These are phyloP conservation scores for Leccinum olivaceoglutinosum DNA, from an alignment of 1,284 basidiomycete species.

Conservation along the genomic window DNA sequence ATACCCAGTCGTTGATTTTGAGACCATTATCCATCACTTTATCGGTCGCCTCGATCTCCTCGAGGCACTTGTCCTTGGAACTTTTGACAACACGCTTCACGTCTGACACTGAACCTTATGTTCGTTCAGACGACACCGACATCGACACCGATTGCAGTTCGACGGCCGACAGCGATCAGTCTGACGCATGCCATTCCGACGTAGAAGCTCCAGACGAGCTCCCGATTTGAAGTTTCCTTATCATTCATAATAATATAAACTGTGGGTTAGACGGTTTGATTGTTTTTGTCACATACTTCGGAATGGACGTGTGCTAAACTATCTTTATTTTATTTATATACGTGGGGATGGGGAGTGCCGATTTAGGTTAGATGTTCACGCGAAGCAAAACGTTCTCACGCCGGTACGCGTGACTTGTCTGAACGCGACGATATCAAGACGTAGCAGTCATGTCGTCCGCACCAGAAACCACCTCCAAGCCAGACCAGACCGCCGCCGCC, in stretches of 20 bases:
- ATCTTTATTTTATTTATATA: too few relatives aligned
- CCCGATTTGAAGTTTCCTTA: too few relatives aligned
- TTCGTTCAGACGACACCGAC: too few relatives aligned
- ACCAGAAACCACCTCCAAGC: slow-evolving; percentile 33
- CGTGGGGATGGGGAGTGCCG: not conserved
- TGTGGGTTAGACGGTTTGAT: too few relatives aligned
- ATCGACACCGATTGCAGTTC: too few relatives aligned
- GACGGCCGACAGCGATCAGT: too few relatives aligned
- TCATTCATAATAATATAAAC: too few relatives aligned
- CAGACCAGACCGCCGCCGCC: slow-evolving; percentile 19
- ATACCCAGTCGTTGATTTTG: slow-evolving; percentile 96
- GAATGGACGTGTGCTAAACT: too few relatives aligned
- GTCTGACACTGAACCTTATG: not conserved
- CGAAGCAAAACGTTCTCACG: slow-evolving; percentile 20
- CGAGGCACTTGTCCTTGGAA: slow-evolving; percentile 82
- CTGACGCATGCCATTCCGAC: too few relatives aligned
- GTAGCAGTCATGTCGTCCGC: slow-evolving; percentile 26
- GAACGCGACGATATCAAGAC: not conserved
- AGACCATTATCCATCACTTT: slow-evolving; percentile 54
- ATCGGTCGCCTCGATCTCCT: slow-evolving; percentile 86
- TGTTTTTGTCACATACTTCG: too few relatives aligned
- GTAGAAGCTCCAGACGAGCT: too few relatives aligned
- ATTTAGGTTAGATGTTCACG: not conserved
- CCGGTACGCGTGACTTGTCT: slow-evolving; percentile 13
- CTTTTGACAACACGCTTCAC: slow-evolving; percentile 73